phyloP scores from a whole-genome alignment of 257 asterid species.

The Rehmannia glutinosa region DNA sequence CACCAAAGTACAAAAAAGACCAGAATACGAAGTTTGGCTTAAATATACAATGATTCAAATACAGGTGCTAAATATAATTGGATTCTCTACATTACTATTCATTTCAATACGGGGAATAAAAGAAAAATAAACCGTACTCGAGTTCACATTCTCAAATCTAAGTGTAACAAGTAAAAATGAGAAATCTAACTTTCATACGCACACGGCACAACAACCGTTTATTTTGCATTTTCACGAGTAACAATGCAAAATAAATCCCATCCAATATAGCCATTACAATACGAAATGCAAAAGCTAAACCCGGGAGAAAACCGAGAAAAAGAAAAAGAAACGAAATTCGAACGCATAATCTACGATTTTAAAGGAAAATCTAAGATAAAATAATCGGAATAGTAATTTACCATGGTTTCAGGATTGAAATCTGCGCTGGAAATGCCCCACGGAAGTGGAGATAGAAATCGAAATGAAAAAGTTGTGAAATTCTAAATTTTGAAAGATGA shows the following conservation, averaged over 20 bases:
- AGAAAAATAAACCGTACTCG: not conserved
- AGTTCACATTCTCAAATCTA: not conserved
- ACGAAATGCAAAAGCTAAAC: not conserved
- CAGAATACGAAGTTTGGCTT: too few species aligned
- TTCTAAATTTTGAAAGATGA: too few species aligned
- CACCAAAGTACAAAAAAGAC: not conserved
- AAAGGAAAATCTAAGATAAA: not conserved
- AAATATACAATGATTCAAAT: too few species aligned
- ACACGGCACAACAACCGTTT: not conserved
- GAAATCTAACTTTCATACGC: not conserved
- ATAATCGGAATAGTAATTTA: not conserved
- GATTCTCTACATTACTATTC: too few species aligned
- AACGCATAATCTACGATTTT: not conserved
- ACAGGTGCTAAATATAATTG: not conserved
- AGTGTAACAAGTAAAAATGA: not conserved
- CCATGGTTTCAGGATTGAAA: not conserved
- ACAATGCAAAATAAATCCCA: not conserved
- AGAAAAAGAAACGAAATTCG: not conserved
- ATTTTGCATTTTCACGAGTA: not conserved
- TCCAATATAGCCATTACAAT: not conserved
- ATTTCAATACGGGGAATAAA: not conserved
- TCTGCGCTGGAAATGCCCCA: not conserved
- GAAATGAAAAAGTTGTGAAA: too few species aligned
- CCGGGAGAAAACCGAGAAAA: conserved; percentile 11
- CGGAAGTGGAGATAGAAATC: too few species aligned